These are phyloP conservation scores for Claviceps digitariae DNA, from an alignment of 2,329 filamentous ascomycete genomes.

Conservation along the genomic window DNA sequence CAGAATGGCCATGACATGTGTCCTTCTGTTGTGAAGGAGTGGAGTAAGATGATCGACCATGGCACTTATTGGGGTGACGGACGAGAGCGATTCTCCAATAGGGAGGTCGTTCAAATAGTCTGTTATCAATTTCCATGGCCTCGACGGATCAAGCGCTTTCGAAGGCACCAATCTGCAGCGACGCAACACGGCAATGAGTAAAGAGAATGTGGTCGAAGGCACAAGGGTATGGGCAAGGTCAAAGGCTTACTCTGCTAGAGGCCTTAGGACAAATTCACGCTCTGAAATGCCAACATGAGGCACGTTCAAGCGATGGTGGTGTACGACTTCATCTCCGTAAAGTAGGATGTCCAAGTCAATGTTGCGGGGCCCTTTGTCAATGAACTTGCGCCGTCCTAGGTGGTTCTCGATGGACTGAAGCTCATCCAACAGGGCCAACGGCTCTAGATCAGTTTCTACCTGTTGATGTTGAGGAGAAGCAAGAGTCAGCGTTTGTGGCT, in stretches of 20 bases:
- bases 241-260: slow-evolving; percentile 57
- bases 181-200: neutral
- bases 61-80: slow-evolving; percentile 41
- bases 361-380: slow-evolving; percentile 88
- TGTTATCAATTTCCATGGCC: slow-evolving; percentile 46
- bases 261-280: slow-evolving; percentile 84
- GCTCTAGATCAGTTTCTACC: slow-evolving; percentile 68
- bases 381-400: slow-evolving; percentile 67
- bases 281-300: slow-evolving; percentile 80
- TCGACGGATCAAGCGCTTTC: slow-evolving; percentile 35
- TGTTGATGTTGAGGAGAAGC: slow-evolving; percentile 20
- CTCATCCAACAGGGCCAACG: slow-evolving; percentile 61
- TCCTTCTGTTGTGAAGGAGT: slow-evolving; percentile 43
- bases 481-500: neutral
- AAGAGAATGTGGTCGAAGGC: neutral
- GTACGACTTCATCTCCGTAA: slow-evolving; percentile 54
- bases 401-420: slow-evolving; percentile 73
- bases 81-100: slow-evolving; percentile 36
- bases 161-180: slow-evolving; percentile 38
- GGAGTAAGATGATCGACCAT: slow-evolving; percentile 41
- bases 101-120: slow-evolving; percentile 49
- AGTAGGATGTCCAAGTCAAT: slow-evolving; percentile 90
- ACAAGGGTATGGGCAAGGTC: neutral
- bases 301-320: slow-evolving; percentile 62
- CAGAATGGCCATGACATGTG: slow-evolving; percentile 82